Evolutionary conservation across 176 grass and related monocot species (phyloP).

Genomic region (Carex pumila): DNA sequence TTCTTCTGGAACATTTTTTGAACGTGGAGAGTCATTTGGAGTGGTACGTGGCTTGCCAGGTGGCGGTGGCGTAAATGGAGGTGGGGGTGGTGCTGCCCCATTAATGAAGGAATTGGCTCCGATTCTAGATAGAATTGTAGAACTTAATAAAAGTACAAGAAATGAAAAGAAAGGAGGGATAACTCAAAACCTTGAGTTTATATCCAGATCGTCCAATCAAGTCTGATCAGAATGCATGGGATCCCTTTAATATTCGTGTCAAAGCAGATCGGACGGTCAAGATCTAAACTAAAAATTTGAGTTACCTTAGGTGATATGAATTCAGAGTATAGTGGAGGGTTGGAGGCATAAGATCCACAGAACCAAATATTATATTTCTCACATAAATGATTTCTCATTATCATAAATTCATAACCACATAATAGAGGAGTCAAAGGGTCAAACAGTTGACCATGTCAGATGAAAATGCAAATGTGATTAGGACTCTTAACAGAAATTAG

Average conservation of each 20-base stretch:
- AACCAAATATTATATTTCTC: background rate
- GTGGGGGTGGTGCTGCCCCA: slow-evolving; percentile 70
- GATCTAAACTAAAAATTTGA: no score
- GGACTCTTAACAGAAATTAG: no score
- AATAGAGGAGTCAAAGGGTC: no score
- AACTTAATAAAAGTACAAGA: slow-evolving; percentile 20
- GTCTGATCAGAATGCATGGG: no score
- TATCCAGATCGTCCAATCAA: no score
- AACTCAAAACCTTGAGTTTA: no score
- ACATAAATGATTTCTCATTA: background rate
- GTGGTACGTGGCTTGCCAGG: slow-evolving; percentile 42
- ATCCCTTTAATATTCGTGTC: no score
- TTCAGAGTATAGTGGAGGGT: background rate
- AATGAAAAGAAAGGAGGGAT: background rate
- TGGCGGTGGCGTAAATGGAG: slow-evolving; percentile 65
- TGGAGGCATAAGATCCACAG: background rate
- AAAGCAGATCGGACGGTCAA: no score
- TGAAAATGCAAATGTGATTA: no score
- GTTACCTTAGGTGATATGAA: no score
- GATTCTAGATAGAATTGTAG: slow-evolving; percentile 55
- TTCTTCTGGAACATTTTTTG: slow-evolving; percentile 32
- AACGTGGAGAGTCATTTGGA: slow-evolving; percentile 25
- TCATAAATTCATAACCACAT: background rate
- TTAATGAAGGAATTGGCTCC: slow-evolving; percentile 76
- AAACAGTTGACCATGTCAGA: no score